Conservation (phyloP, 1,284 basidiomycete genomes). For the Rhizoctonia solani region DNA sequence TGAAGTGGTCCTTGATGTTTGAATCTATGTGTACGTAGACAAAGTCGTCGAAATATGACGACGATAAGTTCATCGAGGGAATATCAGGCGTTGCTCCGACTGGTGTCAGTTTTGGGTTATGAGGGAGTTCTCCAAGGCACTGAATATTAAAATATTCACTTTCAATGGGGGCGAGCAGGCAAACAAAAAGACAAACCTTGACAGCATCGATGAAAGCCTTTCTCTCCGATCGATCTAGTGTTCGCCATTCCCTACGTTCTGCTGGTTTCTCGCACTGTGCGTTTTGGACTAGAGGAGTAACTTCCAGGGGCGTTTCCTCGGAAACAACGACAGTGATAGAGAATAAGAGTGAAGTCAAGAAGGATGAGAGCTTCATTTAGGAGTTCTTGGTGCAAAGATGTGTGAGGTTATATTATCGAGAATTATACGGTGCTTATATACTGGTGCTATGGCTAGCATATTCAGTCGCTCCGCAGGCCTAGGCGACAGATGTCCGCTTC, state of each 20-base stretch:
- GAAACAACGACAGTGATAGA: neutral
- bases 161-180: neutral
- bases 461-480: no score
- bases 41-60: conserved; percentile 31
- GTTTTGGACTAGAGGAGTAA: neutral
- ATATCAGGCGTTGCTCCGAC: conserved; percentile 19
- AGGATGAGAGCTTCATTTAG: no score
- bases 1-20: conserved; percentile 18
- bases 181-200: conserved; percentile 13
- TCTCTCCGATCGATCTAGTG: neutral
- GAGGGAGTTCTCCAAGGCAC: conserved; percentile 27
- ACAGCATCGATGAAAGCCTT: conserved; percentile 31
- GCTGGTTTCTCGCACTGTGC: neutral
- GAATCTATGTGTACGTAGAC: conserved; percentile 36
- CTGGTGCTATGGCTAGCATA: no score
- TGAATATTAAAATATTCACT: neutral
- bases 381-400: no score
- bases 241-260: conserved; percentile 25
- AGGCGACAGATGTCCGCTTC: no score
- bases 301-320: neutral
- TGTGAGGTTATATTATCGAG: no score
- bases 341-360: neutral
- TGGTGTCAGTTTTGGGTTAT: neutral
- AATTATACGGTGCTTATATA: no score
- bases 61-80: conserved; percentile 6